These are phyloP conservation scores for Alternaria ventricosa DNA, from an alignment of 2,329 filamentous ascomycete species.

Conservation along the genomic window DNA sequence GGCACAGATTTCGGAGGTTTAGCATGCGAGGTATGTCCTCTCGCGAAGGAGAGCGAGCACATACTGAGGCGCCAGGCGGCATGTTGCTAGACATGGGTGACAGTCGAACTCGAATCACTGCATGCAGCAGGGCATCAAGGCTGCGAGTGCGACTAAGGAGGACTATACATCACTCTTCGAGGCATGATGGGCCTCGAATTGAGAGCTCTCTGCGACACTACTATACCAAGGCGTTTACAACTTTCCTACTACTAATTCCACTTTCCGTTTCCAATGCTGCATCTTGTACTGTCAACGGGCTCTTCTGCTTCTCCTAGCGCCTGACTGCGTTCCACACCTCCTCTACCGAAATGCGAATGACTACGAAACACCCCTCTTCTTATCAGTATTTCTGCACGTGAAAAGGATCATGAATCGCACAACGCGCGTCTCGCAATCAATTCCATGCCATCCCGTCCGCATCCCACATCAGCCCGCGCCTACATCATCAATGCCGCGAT, in stretches of 20 bases:
- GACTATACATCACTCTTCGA: not conserved
- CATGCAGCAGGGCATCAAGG: not conserved
- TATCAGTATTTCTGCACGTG: not conserved
- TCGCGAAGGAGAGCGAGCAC: not conserved
- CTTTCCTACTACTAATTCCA: slow-evolving; percentile 1
- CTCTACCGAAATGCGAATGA: not conserved
- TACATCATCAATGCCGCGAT: not conserved
- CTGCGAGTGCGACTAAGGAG: not conserved
- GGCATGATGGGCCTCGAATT: not conserved
- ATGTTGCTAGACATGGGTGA: not conserved
- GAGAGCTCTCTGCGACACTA: not conserved
- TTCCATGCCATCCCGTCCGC: not conserved
- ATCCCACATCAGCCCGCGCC: not conserved
- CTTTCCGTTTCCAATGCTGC: not conserved
- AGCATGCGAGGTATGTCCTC: slow-evolving; percentile 17
- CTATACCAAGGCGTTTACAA: slow-evolving; percentile 2
- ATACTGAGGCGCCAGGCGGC: not conserved
- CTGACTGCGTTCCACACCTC: not conserved
- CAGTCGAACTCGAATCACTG: not conserved
- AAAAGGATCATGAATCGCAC: not conserved
- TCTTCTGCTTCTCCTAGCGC: not conserved
- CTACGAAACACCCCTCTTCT: not conserved
- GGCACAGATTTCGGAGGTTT: slow-evolving; percentile 7
- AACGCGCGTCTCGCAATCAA: not conserved
- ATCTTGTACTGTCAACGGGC: not conserved